Evolutionary conservation across 257 asterid genomes (phyloP), one percentile per base, ranked within the genome.

Genomic region (Parsonsia alboflavescens): DNA sequence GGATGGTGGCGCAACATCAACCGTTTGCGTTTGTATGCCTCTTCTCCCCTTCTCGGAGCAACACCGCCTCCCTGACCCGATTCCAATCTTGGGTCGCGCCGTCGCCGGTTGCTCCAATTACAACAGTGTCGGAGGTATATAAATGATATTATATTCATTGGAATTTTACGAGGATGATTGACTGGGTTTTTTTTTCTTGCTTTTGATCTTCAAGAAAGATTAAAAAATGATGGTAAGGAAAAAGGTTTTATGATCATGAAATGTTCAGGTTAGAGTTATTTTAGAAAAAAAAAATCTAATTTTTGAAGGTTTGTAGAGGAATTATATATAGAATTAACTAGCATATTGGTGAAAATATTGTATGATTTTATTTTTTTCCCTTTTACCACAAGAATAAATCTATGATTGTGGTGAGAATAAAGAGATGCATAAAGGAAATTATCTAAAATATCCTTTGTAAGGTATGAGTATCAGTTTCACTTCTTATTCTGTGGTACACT

Each of bases 81-180:
- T 88, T 33, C 97, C 97, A 26, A 6, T 92, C 70, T 87, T 92
- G 30, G 88, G 89, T 76, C 97, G 97, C 70, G 91, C 95, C 69
- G 77, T 83, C 70, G 89, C 93, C 28, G 97, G 97, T 17, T 94
- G 92, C 83, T 92, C 98, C 79, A 94, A 94, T 79, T 84, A 86
- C 89, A 94, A 94, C 87, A 94, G 98, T 79, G 91, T 94, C 52
- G 98, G 98, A 83, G 98, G 97, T 93, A 87, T 50, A 17, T 10
- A 4, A 33, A 33, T 33, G 39, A 33, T 33, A 52, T 52, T 10
- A 52, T 52, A 17, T 52, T 17, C 39, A 33, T 33, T 33, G 39
- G 39, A 33, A 33, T 33, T 33, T 33, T 33, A 33, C 3, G 39
- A 33, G 39, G 39, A 33, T 33, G 39, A 33, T 33, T 33, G 39